phyloP scores from a whole-genome alignment of 176 grass and related monocot genomes.

The Oryza meridionalis region DNA sequence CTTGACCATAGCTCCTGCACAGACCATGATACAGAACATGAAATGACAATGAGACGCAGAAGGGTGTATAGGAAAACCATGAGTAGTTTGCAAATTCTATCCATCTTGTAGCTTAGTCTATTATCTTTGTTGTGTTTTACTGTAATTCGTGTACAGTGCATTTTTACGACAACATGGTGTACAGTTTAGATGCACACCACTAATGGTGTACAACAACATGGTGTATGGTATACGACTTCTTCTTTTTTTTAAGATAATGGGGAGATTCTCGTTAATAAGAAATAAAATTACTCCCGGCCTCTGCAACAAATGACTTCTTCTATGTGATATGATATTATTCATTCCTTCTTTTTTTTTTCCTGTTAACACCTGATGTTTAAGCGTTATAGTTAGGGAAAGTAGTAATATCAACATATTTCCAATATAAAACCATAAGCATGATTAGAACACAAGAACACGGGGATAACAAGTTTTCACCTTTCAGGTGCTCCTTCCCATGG shows the following conservation, averaged over 20 bases:
- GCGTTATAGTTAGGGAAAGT: neutral
- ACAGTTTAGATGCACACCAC: neutral
- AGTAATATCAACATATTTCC: neutral
- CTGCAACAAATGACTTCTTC: neutral
- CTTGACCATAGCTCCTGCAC: conserved; percentile 68
- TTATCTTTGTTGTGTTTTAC: neutral
- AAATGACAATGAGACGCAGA: conserved; percentile 6
- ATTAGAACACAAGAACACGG: neutral
- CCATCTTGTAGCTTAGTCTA: neutral
- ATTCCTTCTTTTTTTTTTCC: neutral
- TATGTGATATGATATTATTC: neutral
- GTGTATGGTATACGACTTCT: too few relatives aligned
- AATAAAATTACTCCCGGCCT: too few relatives aligned
- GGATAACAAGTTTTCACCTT: conserved; percentile 46
- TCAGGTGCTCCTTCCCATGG: conserved; percentile 56
- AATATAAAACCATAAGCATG: conserved; percentile 13
- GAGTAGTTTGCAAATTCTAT: neutral
- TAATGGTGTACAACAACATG: neutral
- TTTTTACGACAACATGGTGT: neutral
- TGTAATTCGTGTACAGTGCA: neutral
- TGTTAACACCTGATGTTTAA: neutral
- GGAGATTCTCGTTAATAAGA: too few relatives aligned
- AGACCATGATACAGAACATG: conserved; percentile 10
- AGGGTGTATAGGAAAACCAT: neutral
- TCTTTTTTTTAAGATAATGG: too few relatives aligned